Evolutionary conservation across 2,329 filamentous ascomycete genomes (phyloP).

Genomic region (Calcarisporium arbuscula): DNA sequence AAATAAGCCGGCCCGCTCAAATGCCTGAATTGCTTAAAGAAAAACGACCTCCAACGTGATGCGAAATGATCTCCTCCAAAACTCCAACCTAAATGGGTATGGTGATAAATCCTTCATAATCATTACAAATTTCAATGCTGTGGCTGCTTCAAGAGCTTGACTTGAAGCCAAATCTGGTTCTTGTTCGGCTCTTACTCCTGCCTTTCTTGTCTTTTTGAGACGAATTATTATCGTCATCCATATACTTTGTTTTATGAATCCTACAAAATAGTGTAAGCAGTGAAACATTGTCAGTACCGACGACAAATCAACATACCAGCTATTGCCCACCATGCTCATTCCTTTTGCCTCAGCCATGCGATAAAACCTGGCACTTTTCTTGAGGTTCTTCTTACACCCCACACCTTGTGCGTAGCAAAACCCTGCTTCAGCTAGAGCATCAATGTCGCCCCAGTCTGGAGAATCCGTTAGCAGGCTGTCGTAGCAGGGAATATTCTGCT

Average conservation of each 20-base stretch:
- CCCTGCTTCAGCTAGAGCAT: slow-evolving; percentile 88
- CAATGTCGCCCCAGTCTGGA: slow-evolving; percentile 82
- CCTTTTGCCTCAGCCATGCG: slow-evolving; percentile 86
- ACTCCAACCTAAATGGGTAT: slow-evolving; percentile 26
- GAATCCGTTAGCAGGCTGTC: slow-evolving; percentile 17
- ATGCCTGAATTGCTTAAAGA: slow-evolving; percentile 11
- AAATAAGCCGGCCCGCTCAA: slow-evolving; percentile 12
- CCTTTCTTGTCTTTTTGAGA: no score
- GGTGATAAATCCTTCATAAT: slow-evolving; percentile 23
- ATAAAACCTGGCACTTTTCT: slow-evolving; percentile 88
- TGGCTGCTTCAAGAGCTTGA: slow-evolving; percentile 10
- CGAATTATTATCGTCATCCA: slow-evolving; percentile 52
- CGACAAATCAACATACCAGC: slow-evolving; percentile 62
- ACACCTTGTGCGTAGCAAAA: slow-evolving; percentile 94
- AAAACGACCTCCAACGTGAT: slow-evolving; percentile 9
- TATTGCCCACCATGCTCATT: slow-evolving; percentile 96
- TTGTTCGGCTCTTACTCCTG: no score
- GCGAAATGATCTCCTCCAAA: slow-evolving; percentile 19
- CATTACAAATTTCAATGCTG: slow-evolving; percentile 13
- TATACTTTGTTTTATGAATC: slow-evolving; percentile 96
- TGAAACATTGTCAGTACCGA: background rate
- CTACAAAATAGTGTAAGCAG: slow-evolving; percentile 35
- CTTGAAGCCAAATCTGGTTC: slow-evolving; percentile 61
- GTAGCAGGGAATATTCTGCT: background rate
- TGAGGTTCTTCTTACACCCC: slow-evolving; percentile 92